Evolutionary conservation across 2,329 filamentous ascomycete species (phyloP).

Genomic region (Claviceps monticola): DNA sequence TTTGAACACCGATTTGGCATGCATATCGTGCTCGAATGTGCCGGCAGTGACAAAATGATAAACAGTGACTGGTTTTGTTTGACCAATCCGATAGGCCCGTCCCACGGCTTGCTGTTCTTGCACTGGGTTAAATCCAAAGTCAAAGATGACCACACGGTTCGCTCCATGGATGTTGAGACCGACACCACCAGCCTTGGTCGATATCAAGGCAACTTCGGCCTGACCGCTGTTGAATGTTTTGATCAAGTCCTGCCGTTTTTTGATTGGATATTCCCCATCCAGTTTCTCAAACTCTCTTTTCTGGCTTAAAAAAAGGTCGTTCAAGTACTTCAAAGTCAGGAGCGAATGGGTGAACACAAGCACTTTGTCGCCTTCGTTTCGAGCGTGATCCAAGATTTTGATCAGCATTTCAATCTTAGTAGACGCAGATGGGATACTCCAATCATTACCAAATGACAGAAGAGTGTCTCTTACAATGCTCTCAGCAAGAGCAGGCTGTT

Average conservation of each 20-base stretch:
- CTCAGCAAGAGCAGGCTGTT: neutral
- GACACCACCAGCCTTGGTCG: slow-evolving; percentile 66
- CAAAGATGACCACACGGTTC: slow-evolving; percentile 76
- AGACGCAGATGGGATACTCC: slow-evolving; percentile 40
- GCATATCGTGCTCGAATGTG: slow-evolving; percentile 63
- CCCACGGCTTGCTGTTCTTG: slow-evolving; percentile 80
- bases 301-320: slow-evolving; percentile 36
- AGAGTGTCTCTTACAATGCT: slow-evolving; percentile 16
- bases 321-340: slow-evolving; percentile 54
- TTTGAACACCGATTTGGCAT: slow-evolving; percentile 70
- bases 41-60: slow-evolving; percentile 70
- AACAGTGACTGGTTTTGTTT: slow-evolving; percentile 67
- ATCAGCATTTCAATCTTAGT: slow-evolving; percentile 55
- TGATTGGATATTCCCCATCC: slow-evolving; percentile 49
- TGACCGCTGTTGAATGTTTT: slow-evolving; percentile 53
- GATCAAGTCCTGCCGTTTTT: slow-evolving; percentile 45
- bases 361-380: slow-evolving; percentile 52
- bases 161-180: slow-evolving; percentile 76
- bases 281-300: slow-evolving; percentile 42
- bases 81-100: slow-evolving; percentile 73
- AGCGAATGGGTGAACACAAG: slow-evolving; percentile 70
- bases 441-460: slow-evolving; percentile 24
- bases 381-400: slow-evolving; percentile 54
- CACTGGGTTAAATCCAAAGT: slow-evolving; percentile 68
- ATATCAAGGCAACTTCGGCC: slow-evolving; percentile 60